Evolutionary conservation across 192 early-diverging fungal species (phyloP), one percentile per base, ranked within the genome.

Genomic region (Chytriomyces hyalinus): DNA sequence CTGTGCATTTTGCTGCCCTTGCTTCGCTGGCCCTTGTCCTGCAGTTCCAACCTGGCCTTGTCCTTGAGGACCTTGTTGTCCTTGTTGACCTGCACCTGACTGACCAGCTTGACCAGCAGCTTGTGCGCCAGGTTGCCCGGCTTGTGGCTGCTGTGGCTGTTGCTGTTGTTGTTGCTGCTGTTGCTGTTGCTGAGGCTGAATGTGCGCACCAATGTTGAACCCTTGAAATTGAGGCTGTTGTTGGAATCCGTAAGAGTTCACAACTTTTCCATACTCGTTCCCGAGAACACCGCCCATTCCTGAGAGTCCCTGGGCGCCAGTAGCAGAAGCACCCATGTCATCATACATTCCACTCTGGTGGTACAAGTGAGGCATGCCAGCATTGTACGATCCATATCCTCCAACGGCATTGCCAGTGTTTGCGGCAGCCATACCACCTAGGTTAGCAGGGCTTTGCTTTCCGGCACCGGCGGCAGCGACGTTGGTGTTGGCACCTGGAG

Each of bases 331-430:
- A 10, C 51, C 62, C 70, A 81, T 62, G 50, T 81, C 80, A 53
- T 81, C 80, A 28, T 81, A 81, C 36, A 43, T 45, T 36, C 49
- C 70, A 62, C 26, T 53, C 59, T 79, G 80, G 49, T 81, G 80
- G 67, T 81, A 81, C 9, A 81, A 26, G 24, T 81, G 80, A n/a
- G 80, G 80, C 76, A 77, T 74, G n/a, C 43, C 59, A 15, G 51
- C 69, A 10, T 15, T 26, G 67, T 76, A 80, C 20, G 28, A 47
- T 8, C 47, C 15, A 53, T 80, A 80, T 65, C 67, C 80, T 6
- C 66, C 80, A 47, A 49, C 44, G 36, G 36, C 36, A 63, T 48
- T 66, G 10, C 7, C 15, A 6, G n/a, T 4, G 44, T 36, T 46
- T 10, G 73, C 61, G n/a, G 62, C 48, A n/a, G 43, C 36, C 47